Conservation (phyloP, 805 yeast genomes). For the Blastobotrys chiropterorum region DNA sequence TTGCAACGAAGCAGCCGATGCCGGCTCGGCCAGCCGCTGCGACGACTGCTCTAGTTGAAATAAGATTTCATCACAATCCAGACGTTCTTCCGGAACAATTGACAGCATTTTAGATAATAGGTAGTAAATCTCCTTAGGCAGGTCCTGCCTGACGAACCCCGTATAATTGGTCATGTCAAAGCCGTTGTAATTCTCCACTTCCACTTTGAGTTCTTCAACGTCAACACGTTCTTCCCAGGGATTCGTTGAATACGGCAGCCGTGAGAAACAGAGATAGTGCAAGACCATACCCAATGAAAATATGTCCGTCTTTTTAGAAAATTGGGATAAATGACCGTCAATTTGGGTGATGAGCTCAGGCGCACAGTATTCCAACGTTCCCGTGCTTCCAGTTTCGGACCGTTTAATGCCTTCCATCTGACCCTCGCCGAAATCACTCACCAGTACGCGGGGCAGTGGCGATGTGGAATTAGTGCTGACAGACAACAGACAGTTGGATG, state of each 20-base stretch:
- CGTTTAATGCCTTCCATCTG: conserved; percentile 62
- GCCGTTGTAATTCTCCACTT: conserved; percentile 31
- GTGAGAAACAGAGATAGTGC: conserved; percentile 65
- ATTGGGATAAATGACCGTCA: conserved; percentile 43
- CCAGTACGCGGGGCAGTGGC: conserved; percentile 60
- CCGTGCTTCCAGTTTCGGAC: conserved; percentile 75
- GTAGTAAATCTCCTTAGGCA: conserved; percentile 29
- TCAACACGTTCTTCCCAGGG: conserved; percentile 25
- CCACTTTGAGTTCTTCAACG: conserved; percentile 30
- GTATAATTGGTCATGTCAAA: conserved; percentile 23
- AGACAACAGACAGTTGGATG: conserved; percentile 71
- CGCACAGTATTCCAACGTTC: conserved; percentile 82
- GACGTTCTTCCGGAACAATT: conserved; percentile 35
- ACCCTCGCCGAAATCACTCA: conserved; percentile 88
- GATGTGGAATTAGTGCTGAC: conserved; percentile 9
- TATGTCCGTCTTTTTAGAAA: conserved; percentile 67
- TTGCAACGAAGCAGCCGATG: background rate
- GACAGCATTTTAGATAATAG: conserved; percentile 38
- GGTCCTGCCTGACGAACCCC: conserved; percentile 21
- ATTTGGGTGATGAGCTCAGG: conserved; percentile 59
- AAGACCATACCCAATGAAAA: conserved; percentile 82
- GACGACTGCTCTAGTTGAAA: background rate
- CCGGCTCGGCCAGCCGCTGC: background rate
- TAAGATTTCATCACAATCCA: conserved; percentile 39
- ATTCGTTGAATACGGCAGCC: conserved; percentile 49